These are phyloP conservation scores for Talaromyces sp. DNA, from an alignment of 2,329 filamentous ascomycete genomes.

Conservation along the genomic window DNA sequence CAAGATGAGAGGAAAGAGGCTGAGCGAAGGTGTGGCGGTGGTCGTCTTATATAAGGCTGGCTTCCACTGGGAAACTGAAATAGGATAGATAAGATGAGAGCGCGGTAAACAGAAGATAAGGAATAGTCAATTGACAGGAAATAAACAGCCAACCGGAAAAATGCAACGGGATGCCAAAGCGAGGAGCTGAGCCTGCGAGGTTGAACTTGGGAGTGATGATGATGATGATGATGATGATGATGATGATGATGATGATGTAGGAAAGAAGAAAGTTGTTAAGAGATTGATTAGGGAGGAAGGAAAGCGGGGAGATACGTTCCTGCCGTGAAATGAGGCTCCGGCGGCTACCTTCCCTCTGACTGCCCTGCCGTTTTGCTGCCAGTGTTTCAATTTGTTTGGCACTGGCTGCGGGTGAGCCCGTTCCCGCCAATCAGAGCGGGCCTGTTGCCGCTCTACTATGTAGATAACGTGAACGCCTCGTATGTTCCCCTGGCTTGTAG, in stretches of 20 bases:
- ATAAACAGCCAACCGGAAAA: neutral
- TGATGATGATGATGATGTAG: neutral
- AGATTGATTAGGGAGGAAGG: neutral
- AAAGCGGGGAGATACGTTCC: conserved; percentile 1
- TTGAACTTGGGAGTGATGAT: neutral
- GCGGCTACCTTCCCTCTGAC: conserved; percentile 9
- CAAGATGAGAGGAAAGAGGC: conserved; percentile 1
- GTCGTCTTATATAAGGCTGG: conserved; percentile 6
- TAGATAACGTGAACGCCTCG: neutral
- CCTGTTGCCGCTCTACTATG: neutral
- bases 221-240: no score
- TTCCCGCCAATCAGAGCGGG: neutral
- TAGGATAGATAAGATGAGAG: neutral
- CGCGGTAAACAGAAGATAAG: neutral
- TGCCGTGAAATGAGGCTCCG: conserved; percentile 8
- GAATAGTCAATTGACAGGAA: conserved; percentile 1
- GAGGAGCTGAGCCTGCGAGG: neutral
- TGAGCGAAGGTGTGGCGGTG: conserved; percentile 16
- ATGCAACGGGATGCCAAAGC: neutral
- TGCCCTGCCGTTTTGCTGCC: no score
- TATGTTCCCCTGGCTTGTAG: neutral
- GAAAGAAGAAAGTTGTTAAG: neutral
- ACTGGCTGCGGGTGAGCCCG: neutral
- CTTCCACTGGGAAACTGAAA: neutral
- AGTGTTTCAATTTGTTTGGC: conserved; percentile 6